Conservation (phyloP, 441 rosid species). For the Macaranga tanarius region DNA sequence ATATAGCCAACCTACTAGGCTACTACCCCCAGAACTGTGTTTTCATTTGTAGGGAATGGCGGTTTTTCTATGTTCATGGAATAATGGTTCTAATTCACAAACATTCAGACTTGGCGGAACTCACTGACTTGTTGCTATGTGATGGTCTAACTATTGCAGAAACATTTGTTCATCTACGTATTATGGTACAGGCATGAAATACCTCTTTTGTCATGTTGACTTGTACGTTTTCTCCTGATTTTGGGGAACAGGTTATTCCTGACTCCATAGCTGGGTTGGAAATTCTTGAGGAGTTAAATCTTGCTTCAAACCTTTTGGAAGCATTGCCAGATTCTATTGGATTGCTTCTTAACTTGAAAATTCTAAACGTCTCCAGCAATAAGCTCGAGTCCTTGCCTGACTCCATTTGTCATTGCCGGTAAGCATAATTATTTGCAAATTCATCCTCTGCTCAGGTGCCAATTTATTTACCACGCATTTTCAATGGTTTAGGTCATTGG, state of each 20-base stretch:
- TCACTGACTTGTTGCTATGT: background rate
- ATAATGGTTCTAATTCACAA: background rate
- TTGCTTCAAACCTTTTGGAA: constrained; percentile 71
- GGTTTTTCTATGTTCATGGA: background rate
- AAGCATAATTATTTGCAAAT: constrained; percentile 21
- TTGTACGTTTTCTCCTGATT: constrained; percentile 1
- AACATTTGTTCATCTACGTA: background rate
- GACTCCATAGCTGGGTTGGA: constrained; percentile 73
- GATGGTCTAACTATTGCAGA: background rate
- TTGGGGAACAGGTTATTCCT: constrained; percentile 60
- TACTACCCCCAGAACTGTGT: background rate
- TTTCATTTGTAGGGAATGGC: background rate
- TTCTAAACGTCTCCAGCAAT: constrained; percentile 67
- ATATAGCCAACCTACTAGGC: background rate
- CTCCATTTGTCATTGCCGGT: constrained; percentile 74
- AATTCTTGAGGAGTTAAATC: constrained; percentile 64
- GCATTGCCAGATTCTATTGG: constrained; percentile 82
- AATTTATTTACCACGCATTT: background rate
- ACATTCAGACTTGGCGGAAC: background rate
- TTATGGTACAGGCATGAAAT: background rate
- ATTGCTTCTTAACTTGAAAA: constrained; percentile 57
- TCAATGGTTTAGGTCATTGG: constrained; percentile 50
- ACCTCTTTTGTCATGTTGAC: background rate
- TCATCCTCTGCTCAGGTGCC: constrained; percentile 5
- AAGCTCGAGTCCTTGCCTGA: constrained; percentile 71